Conservation (phyloP, 306 rosid genomes). For the Quercus robur region DNA sequence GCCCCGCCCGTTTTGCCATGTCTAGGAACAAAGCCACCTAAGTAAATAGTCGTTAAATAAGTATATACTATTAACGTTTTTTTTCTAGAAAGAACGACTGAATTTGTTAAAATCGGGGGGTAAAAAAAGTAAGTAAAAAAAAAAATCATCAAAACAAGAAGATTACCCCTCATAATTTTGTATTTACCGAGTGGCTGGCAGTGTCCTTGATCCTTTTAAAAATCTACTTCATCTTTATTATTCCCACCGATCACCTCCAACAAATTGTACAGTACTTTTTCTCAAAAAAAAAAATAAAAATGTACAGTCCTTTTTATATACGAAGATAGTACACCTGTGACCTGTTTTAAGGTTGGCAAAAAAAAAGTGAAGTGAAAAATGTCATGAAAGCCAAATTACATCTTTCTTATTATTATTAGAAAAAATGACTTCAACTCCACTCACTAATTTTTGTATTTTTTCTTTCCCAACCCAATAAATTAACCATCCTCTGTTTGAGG, state of each 20-base stretch:
- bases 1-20: no score
- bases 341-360: constrained; percentile 20
- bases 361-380: background rate
- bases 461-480: background rate
- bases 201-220: background rate
- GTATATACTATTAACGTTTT: no score
- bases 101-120: background rate
- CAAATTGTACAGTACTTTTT: background rate
- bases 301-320: background rate
- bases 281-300: background rate
- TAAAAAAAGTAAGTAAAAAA: background rate
- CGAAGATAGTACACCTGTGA: background rate
- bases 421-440: constrained; percentile 15
- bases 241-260: no score
- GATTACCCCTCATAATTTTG: background rate
- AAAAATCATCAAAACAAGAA: background rate
- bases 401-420: constrained; percentile 29
- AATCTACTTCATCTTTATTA: background rate
- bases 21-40: no score
- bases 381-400: background rate
- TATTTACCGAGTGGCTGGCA: background rate
- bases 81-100: no score
- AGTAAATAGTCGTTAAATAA: no score
- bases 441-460: background rate
- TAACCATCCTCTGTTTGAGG: background rate